Conservation (phyloP, 495 filamentous ascomycete genomes). For the Tuber melanosporum region DNA sequence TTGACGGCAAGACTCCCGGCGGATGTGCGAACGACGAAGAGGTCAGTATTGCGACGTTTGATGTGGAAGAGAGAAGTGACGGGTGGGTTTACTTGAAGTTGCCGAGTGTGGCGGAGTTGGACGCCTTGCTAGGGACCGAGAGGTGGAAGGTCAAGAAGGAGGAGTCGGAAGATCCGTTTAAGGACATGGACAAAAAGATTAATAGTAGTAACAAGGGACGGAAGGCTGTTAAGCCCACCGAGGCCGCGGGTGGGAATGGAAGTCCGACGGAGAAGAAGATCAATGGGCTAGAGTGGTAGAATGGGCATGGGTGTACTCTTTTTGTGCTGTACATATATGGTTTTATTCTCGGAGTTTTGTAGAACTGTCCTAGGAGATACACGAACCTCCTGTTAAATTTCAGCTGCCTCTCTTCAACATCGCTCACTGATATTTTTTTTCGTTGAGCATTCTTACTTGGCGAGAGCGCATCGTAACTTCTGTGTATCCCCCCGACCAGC, state of each 20-base stretch:
- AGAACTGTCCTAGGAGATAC: background rate
- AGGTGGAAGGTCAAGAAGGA: constrained; percentile 77
- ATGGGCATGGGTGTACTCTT: background rate
- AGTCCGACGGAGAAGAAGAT: background rate
- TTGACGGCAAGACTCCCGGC: constrained; percentile 62
- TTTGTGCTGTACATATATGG: background rate
- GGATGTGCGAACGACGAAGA: constrained; percentile 68
- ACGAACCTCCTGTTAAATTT: background rate
- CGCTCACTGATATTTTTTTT: background rate
- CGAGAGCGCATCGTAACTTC: background rate
- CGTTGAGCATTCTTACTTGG: background rate
- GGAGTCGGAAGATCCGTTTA: constrained; percentile 47
- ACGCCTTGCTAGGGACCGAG: constrained; percentile 70
- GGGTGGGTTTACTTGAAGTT: constrained; percentile 81
- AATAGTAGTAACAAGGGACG: constrained; percentile 53
- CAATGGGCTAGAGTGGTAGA: background rate
- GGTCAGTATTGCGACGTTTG: constrained; percentile 81
- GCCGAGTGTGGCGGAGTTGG: constrained; percentile 78
- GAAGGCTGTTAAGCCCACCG: constrained; percentile 46
- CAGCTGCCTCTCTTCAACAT: background rate
- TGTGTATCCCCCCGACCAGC: background rate
- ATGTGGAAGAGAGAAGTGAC: constrained; percentile 68
- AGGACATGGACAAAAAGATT: constrained; percentile 43
- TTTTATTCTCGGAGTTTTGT: background rate
- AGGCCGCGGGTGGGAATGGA: background rate